These are phyloP conservation scores for Sclerotinia trifoliorum DNA, from an alignment of 2,329 filamentous ascomycete species.

Conservation along the genomic window DNA sequence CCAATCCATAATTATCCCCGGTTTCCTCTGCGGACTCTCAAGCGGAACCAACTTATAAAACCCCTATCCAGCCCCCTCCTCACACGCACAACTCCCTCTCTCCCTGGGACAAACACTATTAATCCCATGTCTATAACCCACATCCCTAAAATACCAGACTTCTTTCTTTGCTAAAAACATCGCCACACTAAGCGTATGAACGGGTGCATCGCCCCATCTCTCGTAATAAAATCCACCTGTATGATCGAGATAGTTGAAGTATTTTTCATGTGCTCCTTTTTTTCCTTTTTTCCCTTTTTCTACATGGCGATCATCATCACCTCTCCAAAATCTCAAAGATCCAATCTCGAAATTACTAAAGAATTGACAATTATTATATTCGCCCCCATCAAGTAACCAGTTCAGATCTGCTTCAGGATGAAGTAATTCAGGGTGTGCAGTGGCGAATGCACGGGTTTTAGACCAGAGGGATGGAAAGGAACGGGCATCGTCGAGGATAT, in stretches of 20 bases:
- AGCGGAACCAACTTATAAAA: constrained; percentile 49
- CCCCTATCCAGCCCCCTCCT: constrained; percentile 47
- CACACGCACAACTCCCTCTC: constrained; percentile 43
- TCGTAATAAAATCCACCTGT: constrained; percentile 98
- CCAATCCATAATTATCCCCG: constrained; percentile 48
- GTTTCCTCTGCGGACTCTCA: constrained; percentile 49
- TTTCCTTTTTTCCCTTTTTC: neutral
- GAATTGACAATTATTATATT: constrained; percentile 97
- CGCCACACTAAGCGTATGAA: constrained; percentile 88
- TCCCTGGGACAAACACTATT: constrained; percentile 44
- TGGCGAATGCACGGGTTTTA: constrained; percentile 86
- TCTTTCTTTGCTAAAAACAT: constrained; percentile 85
- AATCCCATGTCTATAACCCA: constrained; percentile 83
- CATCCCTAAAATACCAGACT: constrained; percentile 97
- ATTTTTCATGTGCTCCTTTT: constrained; percentile 56
- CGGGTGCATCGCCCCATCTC: constrained; percentile 93
- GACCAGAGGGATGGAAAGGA: constrained; percentile 93
- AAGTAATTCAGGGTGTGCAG: constrained; percentile 82
- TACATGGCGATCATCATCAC: constrained; percentile 60
- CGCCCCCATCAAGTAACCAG: constrained; percentile 86
- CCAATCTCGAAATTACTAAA: constrained; percentile 99
- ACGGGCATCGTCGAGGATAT: constrained; percentile 91
- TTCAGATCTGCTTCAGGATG: constrained; percentile 76
- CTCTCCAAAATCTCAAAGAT: constrained; percentile 86
- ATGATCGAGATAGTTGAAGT: constrained; percentile 80